phyloP scores from a whole-genome alignment of 208 protist species.

The Tritrichomonas musculus region DNA sequence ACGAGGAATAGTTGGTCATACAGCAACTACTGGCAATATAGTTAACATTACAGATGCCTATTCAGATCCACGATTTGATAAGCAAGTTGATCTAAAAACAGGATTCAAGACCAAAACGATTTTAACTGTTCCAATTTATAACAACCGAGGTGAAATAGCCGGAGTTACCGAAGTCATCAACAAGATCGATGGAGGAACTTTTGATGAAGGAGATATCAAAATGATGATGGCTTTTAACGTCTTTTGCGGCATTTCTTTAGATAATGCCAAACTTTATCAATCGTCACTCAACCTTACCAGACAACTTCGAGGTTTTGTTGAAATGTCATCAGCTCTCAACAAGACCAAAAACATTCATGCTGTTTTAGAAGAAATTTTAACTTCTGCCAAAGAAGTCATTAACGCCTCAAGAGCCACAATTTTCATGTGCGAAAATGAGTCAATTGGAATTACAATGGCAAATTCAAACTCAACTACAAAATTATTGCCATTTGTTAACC shows the following conservation, averaged over 20 bases:
- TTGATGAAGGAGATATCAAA: constrained; percentile 38
- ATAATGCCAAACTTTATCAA: constrained; percentile 19
- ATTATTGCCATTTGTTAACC: not conserved
- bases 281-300: not conserved
- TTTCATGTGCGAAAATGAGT: not conserved
- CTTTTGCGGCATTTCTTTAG: constrained; percentile 30
- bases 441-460: no score
- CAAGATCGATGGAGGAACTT: constrained; percentile 34
- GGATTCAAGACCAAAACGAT: not conserved
- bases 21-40: constrained; percentile 45
- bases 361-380: not conserved
- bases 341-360: not conserved
- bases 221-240: constrained; percentile 37
- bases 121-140: constrained; percentile 17
- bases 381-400: not conserved
- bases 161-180: constrained; percentile 53
- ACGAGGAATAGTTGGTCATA: constrained; percentile 41
- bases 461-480: not conserved
- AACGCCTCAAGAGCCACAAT: not conserved
- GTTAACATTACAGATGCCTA: constrained; percentile 57
- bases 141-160: constrained; percentile 45
- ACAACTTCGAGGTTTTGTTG: not conserved
- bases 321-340: not conserved
- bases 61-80: constrained; percentile 48
- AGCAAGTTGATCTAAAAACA: not conserved